Evolutionary conservation across 495 filamentous ascomycete species (phyloP), one percentile per base, ranked within the genome.

Genomic region (Lepraria neglecta): DNA sequence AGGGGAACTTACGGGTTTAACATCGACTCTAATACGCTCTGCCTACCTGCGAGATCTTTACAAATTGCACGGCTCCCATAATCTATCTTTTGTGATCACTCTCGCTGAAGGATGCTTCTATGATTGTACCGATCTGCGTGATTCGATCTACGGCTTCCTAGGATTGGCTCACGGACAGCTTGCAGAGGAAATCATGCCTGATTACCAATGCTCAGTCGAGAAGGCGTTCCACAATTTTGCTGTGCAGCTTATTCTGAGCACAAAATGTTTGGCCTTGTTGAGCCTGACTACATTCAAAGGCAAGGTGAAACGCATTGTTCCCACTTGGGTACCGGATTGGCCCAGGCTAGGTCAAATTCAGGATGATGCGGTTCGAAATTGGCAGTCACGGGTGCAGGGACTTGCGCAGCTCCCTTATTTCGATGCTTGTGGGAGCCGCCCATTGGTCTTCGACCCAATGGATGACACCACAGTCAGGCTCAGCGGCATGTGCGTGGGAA

Each of bases 1-100:
- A 0, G 6, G 1, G 3, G 6, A 2, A 14, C 10, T 50, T 14
- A 0, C 0, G 21, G 1, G 3, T 14, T 15, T 10, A 24, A 15
- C 28, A 27, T 27, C 5, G 46, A 28, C 21, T 27, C 12, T 50
- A 14, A 0, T 24, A 24, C 24, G 24, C 24, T 24, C 24, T 24
- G 24, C 24, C 24, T 24, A 24, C 24, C 1, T 24, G 24, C 24
- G 24, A 24, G 24, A 24, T 24, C 24, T 24, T 24, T 24, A 24
- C 24, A 24, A 15, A 27, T 24, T 2, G 11, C 21, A 48, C 9
- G 21, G 9, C 27, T 9, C 6, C 10, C 4, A 48, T 24, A 6
- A 11, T 24, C 21, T 14, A 14, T 5, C 3, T 1, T 48, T 27
- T 48, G 21, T 24, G 0, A 24, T 12, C 1, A 50, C 28, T 3